Base-by-base conservation (phyloP, 768 basidiomycete species). In the Boletus fagicola region DNA sequence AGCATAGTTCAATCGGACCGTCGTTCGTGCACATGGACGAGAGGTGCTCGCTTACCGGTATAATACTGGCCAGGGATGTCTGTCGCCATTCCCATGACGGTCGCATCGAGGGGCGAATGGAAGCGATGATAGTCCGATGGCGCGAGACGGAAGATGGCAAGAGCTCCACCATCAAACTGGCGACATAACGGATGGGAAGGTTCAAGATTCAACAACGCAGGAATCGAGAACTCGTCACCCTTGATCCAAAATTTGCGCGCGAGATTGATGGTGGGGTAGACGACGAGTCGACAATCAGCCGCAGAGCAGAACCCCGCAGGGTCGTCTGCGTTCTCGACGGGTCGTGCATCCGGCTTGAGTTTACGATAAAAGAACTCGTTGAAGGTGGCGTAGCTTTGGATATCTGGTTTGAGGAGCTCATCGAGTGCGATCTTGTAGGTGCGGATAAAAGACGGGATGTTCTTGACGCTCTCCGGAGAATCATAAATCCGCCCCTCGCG, bases 81-180 rank as follows among this genome's bases (percentile, higher is more conserved):
- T 3, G 57, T 71, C 8, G 75, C 65, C 38, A 79, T 76, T 11
- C 77, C 72, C 2, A 47, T 26, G 20, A 86, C 68, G 12, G 75
- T 78, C 38, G 78, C 84, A 52, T 86, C 84, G 28, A 87, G 74
- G 15, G 88, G 87, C 35, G 81, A 81, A 60, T 90, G 89, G 78
- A 88, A 91, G 15, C 90, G 83, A 66, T 92, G 90, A 63, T 92
- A 92, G 67, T 92, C 90, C 10, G 84, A 80, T 0, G 90, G 92
- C 0, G 92, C 90, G 18, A 93, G 82, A 51, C 90, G 78, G 71
- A 88, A 87, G 56, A 88, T 83, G 0, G 87, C 87, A 2, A 92
- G 66, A 24, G 82, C 77, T 0, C 77, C 73, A 24, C 76, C 74
- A 9, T 74, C 64, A 51, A 85, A 81, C n/a, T 62, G 56, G 24